A percentile compares a stretch with the other conserved stretches of the same genome.
phyloP scores from a whole-genome alignment of 352 stramenopile species.

The Globisporangium paroecandrum region DNA sequence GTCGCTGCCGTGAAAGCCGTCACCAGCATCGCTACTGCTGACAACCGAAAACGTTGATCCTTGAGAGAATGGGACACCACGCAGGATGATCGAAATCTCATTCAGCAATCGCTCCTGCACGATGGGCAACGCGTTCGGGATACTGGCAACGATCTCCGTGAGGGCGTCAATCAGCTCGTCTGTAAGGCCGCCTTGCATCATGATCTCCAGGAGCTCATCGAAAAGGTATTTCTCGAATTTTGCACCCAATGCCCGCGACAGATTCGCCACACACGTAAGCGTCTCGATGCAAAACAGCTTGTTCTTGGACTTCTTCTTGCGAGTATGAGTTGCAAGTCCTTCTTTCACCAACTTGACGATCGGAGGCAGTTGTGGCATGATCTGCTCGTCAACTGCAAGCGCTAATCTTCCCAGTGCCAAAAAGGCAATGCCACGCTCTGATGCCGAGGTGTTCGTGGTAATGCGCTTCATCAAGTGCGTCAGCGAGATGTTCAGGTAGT shows the following conservation, averaged over 20 bases:
- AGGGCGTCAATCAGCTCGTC: conserved; percentile 93
- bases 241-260: conserved; percentile 60
- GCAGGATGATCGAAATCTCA: conserved; percentile 94
- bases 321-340: conserved; percentile 49
- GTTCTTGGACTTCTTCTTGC: conserved; percentile 51
- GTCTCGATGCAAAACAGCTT: conserved; percentile 84
- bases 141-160: conserved; percentile 83
- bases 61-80: conserved; percentile 71
- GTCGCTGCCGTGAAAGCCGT: conserved; percentile 5
- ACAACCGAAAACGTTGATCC: conserved; percentile 13
- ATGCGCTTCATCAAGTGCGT: conserved; percentile 84
- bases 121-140: conserved; percentile 85
- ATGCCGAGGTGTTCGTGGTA: conserved; percentile 43
- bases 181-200: conserved; percentile 90
- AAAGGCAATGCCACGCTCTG: conserved; percentile 87
- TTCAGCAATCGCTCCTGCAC: conserved; percentile 96
- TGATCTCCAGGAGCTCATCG: conserved; percentile 72
- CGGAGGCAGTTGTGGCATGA: conserved; percentile 76
- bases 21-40: background rate
- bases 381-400: conserved; percentile 86
- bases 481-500: conserved; percentile 88
- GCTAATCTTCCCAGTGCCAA: conserved; percentile 91
- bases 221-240: conserved; percentile 73
- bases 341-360: conserved; percentile 82
- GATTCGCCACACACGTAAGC: conserved; percentile 72